These are phyloP conservation scores for Catunica adiposa DNA, from an alignment of 2,329 filamentous ascomycete genomes.

Conservation along the genomic window DNA sequence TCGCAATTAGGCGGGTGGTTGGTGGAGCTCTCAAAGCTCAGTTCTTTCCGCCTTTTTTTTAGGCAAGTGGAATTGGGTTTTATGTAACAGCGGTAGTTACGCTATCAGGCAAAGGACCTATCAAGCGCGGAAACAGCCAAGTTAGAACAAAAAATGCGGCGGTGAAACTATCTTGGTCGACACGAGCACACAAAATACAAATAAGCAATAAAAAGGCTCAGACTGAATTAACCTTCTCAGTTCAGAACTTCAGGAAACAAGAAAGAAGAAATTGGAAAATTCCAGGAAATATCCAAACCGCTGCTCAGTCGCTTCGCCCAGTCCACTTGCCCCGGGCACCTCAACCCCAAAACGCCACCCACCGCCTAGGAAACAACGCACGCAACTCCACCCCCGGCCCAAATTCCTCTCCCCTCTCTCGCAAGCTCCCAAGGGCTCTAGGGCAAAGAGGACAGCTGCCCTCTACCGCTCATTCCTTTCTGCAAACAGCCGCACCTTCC, in stretches of 20 bases:
- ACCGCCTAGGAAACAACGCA: no score
- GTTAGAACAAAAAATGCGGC: no score
- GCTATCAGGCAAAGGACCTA: neutral
- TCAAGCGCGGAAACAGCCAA: no score
- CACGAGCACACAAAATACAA: no score
- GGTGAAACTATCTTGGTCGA: no score
- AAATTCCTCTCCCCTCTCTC: no score
- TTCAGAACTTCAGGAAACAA: neutral
- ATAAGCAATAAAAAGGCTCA: neutral
- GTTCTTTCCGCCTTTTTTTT: neutral
- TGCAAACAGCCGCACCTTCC: no score
- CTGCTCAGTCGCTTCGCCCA: neutral
- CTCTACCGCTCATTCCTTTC: no score
- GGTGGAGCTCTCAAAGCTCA: neutral
- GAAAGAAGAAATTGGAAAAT: neutral
- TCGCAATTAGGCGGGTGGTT: neutral
- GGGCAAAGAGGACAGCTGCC: no score
- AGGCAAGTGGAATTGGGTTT: conserved; percentile 1
- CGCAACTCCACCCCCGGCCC: no score
- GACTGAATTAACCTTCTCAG: neutral
- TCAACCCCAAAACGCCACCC: no score
- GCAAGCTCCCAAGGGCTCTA: no score
- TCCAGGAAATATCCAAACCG: neutral
- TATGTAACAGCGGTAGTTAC: neutral
- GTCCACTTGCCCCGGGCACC: neutral